phyloP scores from a whole-genome alignment of 2,329 filamentous ascomycete species.

The Neofusicoccum laricinum region DNA sequence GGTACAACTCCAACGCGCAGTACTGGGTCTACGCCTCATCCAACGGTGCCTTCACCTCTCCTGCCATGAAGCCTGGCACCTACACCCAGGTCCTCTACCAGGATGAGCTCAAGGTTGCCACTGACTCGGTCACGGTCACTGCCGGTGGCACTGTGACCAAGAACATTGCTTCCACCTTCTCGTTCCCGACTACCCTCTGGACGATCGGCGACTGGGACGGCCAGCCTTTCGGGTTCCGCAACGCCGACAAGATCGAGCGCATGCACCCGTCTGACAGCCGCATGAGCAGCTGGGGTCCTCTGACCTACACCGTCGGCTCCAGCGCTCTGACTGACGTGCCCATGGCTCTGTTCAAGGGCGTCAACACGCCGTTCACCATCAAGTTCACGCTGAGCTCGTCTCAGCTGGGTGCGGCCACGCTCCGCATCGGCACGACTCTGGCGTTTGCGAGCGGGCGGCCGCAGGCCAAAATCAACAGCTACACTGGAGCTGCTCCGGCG shows the following conservation, averaged over 20 bases:
- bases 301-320: constrained; percentile 61
- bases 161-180: constrained; percentile 52
- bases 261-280: constrained; percentile 67
- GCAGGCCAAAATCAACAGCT: constrained; percentile 55
- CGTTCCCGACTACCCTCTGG: constrained; percentile 52
- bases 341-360: constrained; percentile 63
- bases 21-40: constrained; percentile 62
- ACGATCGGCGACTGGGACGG: constrained; percentile 66
- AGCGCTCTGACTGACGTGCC: constrained; percentile 55
- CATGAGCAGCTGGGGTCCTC: constrained; percentile 60
- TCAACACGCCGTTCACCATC: constrained; percentile 61
- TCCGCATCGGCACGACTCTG: constrained; percentile 64
- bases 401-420: constrained; percentile 51
- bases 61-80: constrained; percentile 64
- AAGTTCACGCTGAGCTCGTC: constrained; percentile 55
- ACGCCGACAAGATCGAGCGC: constrained; percentile 63
- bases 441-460: constrained; percentile 60
- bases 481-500: constrained; percentile 46
- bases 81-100: constrained; percentile 68
- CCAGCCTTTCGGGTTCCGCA: constrained; percentile 57
- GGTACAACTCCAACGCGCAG: constrained; percentile 54
- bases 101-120: constrained; percentile 52
- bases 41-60: constrained; percentile 59
- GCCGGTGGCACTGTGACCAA: constrained; percentile 49
- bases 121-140: constrained; percentile 51